A percentile compares a stretch with the other conserved stretches of the same genome.
phyloP scores from a whole-genome alignment of 345 rosid species.

The Populus deltoides region DNA sequence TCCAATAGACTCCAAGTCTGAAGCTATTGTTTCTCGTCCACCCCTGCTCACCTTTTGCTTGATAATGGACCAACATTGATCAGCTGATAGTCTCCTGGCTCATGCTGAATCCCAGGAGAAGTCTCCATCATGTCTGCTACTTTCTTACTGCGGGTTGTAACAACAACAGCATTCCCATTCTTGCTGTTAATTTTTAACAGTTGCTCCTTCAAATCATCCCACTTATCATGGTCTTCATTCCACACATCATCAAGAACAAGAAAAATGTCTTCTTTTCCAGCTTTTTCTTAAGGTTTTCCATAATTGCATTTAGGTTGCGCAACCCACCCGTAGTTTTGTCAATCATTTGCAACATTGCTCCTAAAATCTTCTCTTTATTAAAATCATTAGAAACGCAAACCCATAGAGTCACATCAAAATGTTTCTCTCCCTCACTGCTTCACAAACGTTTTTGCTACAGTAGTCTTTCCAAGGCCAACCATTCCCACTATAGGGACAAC shows the following conservation, averaged over 20 bases:
- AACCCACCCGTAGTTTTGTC: no score
- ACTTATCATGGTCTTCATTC: neutral
- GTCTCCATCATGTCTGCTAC: slow-evolving; percentile 14
- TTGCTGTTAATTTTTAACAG: neutral
- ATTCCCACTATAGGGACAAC: no score
- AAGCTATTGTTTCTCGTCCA: neutral
- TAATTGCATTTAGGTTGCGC: neutral
- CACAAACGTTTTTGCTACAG: no score
- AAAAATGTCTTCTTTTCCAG: slow-evolving; percentile 15
- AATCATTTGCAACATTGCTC: no score
- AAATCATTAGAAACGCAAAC: no score
- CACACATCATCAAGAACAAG: slow-evolving; percentile 29
- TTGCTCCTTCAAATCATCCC: slow-evolving; percentile 8
- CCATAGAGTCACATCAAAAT: no score
- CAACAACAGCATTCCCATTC: slow-evolving; percentile 5
- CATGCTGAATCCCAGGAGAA: neutral
- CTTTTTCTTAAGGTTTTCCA: neutral
- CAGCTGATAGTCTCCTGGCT: neutral
- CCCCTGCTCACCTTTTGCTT: neutral
- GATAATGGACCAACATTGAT: slow-evolving; percentile 20
- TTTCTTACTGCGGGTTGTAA: slow-evolving; percentile 20
- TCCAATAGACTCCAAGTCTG: slow-evolving; percentile 12
- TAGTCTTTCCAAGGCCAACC: no score
- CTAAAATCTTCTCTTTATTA: no score
- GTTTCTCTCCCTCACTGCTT: no score